Percentiles rank a stretch among this genome's conserved stretches.
Evolutionary conservation across 116 monocot genomes (phyloP).

Genomic region (Papilionanthe hybrid): DNA sequence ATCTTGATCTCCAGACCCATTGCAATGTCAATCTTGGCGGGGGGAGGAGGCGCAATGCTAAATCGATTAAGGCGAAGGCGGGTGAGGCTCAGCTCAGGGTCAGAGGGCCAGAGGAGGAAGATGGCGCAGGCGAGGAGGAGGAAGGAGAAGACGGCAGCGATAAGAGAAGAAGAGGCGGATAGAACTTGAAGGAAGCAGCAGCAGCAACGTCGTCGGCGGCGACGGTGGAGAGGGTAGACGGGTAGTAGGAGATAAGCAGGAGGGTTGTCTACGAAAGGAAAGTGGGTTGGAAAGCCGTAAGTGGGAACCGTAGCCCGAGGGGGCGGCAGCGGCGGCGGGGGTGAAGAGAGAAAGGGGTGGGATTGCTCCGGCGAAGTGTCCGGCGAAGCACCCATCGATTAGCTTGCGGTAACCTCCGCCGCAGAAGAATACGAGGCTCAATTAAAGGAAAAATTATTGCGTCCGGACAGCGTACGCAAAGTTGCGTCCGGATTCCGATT

Average conservation of each 20-base stretch:
- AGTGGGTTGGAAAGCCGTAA: slow-evolving; percentile 1
- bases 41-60: slow-evolving; percentile 12
- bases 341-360: slow-evolving; percentile 16
- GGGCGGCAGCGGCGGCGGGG: not conserved
- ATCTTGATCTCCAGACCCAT: slow-evolving; percentile 21
- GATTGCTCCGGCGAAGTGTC: slow-evolving; percentile 8
- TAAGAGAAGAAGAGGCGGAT: slow-evolving; percentile 18
- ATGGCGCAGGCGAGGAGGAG: slow-evolving; percentile 7
- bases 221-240: not conserved
- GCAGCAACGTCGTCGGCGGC: not conserved
- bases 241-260: slow-evolving; percentile 1
- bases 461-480: too few relatives aligned
- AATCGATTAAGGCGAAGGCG: slow-evolving; percentile 25
- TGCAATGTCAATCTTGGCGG: slow-evolving; percentile 18
- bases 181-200: not conserved
- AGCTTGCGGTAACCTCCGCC: not conserved
- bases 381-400: slow-evolving; percentile 3
- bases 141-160: not conserved
- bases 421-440: not conserved
- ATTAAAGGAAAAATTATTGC: too few relatives aligned
- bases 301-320: slow-evolving; percentile 18
- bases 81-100: slow-evolving; percentile 24
- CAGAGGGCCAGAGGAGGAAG: slow-evolving; percentile 36
- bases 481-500: too few relatives aligned
- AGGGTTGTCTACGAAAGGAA: not conserved